These are phyloP conservation scores for Claviceps spartinae DNA, from an alignment of 2,329 filamentous ascomycete genomes.

Conservation along the genomic window DNA sequence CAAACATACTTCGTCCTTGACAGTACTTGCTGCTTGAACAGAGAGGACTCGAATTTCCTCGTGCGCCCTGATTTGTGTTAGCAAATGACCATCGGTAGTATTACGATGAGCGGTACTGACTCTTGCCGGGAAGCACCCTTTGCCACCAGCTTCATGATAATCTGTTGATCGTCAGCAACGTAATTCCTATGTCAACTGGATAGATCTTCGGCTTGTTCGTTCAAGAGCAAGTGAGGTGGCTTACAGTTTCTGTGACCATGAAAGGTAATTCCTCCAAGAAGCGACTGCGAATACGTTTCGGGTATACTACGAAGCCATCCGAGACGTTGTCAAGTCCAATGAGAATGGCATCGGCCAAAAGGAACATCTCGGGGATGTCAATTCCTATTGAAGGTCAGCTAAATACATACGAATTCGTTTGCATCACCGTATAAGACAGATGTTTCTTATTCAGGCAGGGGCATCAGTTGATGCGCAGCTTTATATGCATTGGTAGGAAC, in stretches of 20 bases:
- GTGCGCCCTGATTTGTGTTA: slow-evolving; percentile 40
- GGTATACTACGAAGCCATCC: slow-evolving; percentile 65
- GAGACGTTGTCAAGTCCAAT: slow-evolving; percentile 55
- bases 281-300: slow-evolving; percentile 51
- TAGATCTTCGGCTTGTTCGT: neutral
- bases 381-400: slow-evolving; percentile 30
- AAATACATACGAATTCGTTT: neutral
- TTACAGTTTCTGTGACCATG: slow-evolving; percentile 47
- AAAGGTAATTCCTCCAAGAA: slow-evolving; percentile 73
- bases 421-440: neutral
- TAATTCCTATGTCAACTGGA: too few species aligned
- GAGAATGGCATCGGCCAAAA: slow-evolving; percentile 54
- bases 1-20: slow-evolving; percentile 26
- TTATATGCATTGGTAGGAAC: neutral
- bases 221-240: neutral
- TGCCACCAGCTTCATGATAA: slow-evolving; percentile 67
- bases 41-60: slow-evolving; percentile 76
- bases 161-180: slow-evolving; percentile 17
- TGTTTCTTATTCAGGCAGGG: neutral
- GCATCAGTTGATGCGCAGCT: neutral
- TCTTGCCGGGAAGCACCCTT: slow-evolving; percentile 63
- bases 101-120: neutral
- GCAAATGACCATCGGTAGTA: neutral
- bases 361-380: slow-evolving; percentile 51
- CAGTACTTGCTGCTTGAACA: slow-evolving; percentile 56